Percentiles rank a stretch among this genome's conserved stretches.
Evolutionary conservation across 2,329 filamentous ascomycete species (phyloP).

Genomic region (Bipolaris sorokiniana): DNA sequence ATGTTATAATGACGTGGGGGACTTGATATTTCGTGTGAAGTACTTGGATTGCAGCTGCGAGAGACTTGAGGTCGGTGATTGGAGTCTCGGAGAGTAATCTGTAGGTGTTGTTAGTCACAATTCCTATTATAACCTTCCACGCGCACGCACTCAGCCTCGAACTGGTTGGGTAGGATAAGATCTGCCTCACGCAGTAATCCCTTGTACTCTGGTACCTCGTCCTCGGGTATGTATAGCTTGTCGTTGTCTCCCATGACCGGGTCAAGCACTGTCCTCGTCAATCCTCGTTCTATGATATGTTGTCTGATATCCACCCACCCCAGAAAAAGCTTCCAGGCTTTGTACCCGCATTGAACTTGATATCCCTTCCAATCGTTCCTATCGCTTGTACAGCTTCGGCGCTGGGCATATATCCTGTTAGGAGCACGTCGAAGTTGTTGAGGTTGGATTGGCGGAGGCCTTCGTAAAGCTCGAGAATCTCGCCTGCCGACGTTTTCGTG

Average conservation of each 20-base stretch:
- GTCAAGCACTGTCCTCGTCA: conserved; percentile 70
- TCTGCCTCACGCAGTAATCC: conserved; percentile 80
- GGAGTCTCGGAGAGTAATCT: conserved; percentile 85
- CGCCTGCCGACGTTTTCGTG: conserved; percentile 77
- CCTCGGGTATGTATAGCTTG: conserved; percentile 85
- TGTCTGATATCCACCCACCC: conserved; percentile 56
- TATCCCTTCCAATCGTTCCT: conserved; percentile 80
- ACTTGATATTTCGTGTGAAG: conserved; percentile 78
- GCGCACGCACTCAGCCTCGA: conserved; percentile 82
- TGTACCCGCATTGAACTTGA: conserved; percentile 68
- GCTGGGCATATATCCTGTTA: conserved; percentile 92
- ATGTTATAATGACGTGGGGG: conserved; percentile 92
- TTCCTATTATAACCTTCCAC: background rate
- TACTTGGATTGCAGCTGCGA: conserved; percentile 75
- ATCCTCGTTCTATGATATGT: background rate
- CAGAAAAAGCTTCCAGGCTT: conserved; percentile 86
- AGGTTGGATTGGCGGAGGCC: conserved; percentile 84
- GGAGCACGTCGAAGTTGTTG: conserved; percentile 89
- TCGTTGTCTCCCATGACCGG: conserved; percentile 99
- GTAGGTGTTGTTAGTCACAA: background rate
- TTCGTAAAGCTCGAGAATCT: conserved; percentile 83
- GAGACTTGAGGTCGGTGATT: conserved; percentile 75
- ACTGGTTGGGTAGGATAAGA: conserved; percentile 93
- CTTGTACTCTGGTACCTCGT: conserved; percentile 91
- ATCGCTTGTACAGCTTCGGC: conserved; percentile 84